Evolutionary conservation across 352 stramenopile genomes (phyloP).

Genomic region (Aphanomyces cochlioides): DNA sequence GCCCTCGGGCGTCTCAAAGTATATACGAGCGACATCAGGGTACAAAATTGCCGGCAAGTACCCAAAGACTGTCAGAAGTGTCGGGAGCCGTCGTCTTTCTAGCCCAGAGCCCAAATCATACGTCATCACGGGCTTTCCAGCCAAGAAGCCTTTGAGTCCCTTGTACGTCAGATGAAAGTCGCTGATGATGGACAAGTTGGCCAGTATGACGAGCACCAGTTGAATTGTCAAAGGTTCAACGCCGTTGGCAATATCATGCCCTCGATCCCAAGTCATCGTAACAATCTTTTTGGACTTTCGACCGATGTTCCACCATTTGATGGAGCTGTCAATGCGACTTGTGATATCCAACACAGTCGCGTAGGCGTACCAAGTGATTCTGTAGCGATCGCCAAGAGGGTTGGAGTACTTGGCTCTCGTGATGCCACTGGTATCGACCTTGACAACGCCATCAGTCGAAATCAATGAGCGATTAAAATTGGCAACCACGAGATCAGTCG

Average conservation of each 20-base stretch:
- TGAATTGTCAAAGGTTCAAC: neutral
- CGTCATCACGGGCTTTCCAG: too few species aligned
- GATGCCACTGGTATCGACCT: neutral
- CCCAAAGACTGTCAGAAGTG: neutral
- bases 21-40: neutral
- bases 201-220: too few species aligned
- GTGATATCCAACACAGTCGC: neutral
- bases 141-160: too few species aligned
- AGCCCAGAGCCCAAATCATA: too few species aligned
- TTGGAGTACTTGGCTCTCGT: conserved; percentile 7
- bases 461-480: neutral
- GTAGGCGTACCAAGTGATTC: neutral
- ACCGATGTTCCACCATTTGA: neutral
- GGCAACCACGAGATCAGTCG: neutral
- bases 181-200: too few species aligned
- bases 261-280: neutral
- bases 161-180: too few species aligned
- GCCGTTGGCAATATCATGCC: conserved; percentile 17
- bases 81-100: too few species aligned
- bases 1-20: neutral
- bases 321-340: neutral
- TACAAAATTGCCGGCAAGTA: neutral
- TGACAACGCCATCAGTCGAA: neutral
- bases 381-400: neutral
- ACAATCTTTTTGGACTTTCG: neutral